These are phyloP conservation scores for Conidiobolus coronatus DNA, from an alignment of 371 early-diverging fungal genomes.

Conservation along the genomic window DNA sequence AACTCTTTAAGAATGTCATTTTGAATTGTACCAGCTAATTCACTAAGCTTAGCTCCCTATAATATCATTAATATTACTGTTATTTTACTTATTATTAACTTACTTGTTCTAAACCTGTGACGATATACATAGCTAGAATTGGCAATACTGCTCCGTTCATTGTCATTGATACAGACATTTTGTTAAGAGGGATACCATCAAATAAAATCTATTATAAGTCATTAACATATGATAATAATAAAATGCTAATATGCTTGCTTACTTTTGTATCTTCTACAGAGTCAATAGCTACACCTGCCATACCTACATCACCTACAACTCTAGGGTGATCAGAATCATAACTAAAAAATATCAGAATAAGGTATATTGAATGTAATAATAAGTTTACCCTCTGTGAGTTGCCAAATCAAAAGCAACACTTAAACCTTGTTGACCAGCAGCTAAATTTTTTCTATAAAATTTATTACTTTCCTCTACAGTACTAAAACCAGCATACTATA, in stretches of 20 bases:
- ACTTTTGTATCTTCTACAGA: constrained; percentile 74
- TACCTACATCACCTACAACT: constrained; percentile 69
- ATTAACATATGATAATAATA: background rate
- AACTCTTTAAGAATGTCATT: constrained; percentile 80
- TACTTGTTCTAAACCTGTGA: constrained; percentile 60
- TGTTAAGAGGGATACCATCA: constrained; percentile 60
- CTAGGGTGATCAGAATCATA: constrained; percentile 74
- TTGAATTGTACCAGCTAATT: constrained; percentile 65
- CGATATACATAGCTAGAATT: constrained; percentile 68
- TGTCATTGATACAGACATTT: constrained; percentile 74
- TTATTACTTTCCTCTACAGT: constrained; percentile 69
- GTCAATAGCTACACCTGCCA: constrained; percentile 83
- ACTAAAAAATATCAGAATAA: constrained; percentile 7
- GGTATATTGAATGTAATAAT: background rate
- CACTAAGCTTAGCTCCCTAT: constrained; percentile 39
- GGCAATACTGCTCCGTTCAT: constrained; percentile 83
- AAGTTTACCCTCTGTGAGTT: constrained; percentile 49
- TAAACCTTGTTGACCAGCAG: constrained; percentile 71
- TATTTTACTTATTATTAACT: background rate
- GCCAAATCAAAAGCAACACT: constrained; percentile 69
- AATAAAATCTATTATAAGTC: constrained; percentile 33
- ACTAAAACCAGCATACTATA: constrained; percentile 65
- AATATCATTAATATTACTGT: background rate
- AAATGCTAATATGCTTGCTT: too few relatives aligned
- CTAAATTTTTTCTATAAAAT: constrained; percentile 64